A percentile compares a stretch with the other conserved stretches of the same genome.
phyloP scores from a whole-genome alignment of 2,329 filamentous ascomycete species.

The Exophiala aquamarina region DNA sequence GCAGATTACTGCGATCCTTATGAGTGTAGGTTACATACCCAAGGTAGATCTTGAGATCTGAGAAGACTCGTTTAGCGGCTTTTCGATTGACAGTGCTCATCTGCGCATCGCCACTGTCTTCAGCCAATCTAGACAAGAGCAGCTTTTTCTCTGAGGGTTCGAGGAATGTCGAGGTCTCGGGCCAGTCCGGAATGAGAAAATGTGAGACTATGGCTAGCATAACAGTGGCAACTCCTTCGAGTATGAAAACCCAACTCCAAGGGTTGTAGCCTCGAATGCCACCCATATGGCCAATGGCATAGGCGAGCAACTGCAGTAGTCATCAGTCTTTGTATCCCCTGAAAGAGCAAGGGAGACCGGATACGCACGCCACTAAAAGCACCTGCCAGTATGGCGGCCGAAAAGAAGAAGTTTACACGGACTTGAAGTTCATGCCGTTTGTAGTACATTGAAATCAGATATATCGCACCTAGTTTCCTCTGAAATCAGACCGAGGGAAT shows the following conservation, averaged over 20 bases:
- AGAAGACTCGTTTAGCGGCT: slow-evolving; percentile 28
- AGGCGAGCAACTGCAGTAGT: slow-evolving; percentile 54
- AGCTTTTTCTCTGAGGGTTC: slow-evolving; percentile 35
- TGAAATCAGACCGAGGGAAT: too few relatives aligned
- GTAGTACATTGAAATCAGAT: slow-evolving; percentile 35
- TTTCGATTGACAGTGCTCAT: slow-evolving; percentile 30
- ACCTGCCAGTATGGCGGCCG: slow-evolving; percentile 37
- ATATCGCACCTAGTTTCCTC: too few relatives aligned
- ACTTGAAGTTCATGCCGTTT: slow-evolving; percentile 38
- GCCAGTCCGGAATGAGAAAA: slow-evolving; percentile 34
- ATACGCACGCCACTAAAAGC: slow-evolving; percentile 45
- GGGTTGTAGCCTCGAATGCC: slow-evolving; percentile 31
- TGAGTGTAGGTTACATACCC: too few relatives aligned
- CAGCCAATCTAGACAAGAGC: slow-evolving; percentile 32
- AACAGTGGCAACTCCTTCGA: slow-evolving; percentile 33
- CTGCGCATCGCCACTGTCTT: slow-evolving; percentile 25
- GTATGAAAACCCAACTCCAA: slow-evolving; percentile 39
- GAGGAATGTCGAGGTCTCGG: slow-evolving; percentile 31
- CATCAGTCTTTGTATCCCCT: too few relatives aligned
- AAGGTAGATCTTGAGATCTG: slow-evolving; percentile 35
- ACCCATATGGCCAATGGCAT: slow-evolving; percentile 52
- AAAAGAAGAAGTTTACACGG: slow-evolving; percentile 33
- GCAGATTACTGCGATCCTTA: too few relatives aligned
- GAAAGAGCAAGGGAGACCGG: too few relatives aligned
- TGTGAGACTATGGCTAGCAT: slow-evolving; percentile 26